Conservation (phyloP, 257 asterid species). For the Ilex asprella region DNA sequence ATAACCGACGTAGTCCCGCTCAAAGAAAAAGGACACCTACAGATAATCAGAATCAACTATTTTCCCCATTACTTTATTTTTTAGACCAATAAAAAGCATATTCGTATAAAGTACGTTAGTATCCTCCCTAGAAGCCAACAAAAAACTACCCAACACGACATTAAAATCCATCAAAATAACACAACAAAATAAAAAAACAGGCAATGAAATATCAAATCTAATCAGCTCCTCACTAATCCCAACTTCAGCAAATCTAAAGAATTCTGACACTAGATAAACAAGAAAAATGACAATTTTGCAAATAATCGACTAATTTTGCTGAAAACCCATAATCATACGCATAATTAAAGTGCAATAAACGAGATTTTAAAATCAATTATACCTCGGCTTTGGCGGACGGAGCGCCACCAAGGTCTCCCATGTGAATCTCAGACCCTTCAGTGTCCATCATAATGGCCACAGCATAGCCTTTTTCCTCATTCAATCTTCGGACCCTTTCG, state of each 20-base stretch:
- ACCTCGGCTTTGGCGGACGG: slow-evolving; percentile 93
- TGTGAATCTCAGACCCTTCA: slow-evolving; percentile 98
- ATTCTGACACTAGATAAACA: background rate
- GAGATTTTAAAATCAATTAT: background rate
- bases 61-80: background rate
- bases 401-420: slow-evolving; percentile 99
- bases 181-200: background rate
- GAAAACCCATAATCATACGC: background rate
- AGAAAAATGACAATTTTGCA: no score
- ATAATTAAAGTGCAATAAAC: background rate
- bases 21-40: no score
- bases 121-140: background rate
- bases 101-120: background rate
- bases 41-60: no score
- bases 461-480: slow-evolving; percentile 94
- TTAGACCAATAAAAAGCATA: background rate
- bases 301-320: no score
- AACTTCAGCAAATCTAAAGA: background rate
- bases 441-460: slow-evolving; percentile 99
- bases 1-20: no score
- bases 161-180: background rate
- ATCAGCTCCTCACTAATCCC: background rate
- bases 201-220: background rate
- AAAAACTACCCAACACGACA: background rate
- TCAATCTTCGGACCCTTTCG: slow-evolving; percentile 77